Conservation (phyloP, 495 filamentous ascomycete species). For the Aspergillus ostianus region DNA sequence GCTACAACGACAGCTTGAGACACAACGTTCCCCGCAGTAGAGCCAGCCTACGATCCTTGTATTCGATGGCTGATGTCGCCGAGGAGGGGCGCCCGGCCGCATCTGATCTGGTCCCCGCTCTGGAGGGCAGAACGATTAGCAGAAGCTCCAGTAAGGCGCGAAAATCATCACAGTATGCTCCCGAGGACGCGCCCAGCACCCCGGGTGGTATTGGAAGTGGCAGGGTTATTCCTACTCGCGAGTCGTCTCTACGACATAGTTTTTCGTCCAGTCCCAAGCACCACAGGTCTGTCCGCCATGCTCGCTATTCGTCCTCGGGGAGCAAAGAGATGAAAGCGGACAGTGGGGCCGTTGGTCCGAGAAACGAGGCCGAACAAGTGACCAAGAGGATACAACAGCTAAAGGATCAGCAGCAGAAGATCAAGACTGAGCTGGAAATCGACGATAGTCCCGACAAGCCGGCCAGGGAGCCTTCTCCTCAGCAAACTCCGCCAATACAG, state of each 20-base stretch:
- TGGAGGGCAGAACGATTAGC: conserved; percentile 17
- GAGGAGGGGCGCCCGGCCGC: conserved; percentile 33
- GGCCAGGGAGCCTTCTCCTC: conserved; percentile 27
- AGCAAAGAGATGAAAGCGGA: conserved; percentile 36
- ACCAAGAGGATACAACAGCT: conserved; percentile 50
- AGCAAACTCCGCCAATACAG: conserved; percentile 25
- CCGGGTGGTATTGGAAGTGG: conserved; percentile 49
- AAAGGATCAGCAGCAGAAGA: conserved; percentile 50
- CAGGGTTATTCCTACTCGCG: conserved; percentile 60
- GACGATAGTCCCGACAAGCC: conserved; percentile 36
- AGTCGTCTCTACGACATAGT: conserved; percentile 65
- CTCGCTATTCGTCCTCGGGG: conserved; percentile 39
- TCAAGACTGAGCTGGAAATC: conserved; percentile 39
- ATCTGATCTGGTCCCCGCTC: conserved; percentile 21
- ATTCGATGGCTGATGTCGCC: conserved; percentile 46
- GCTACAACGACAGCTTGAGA: conserved; percentile 38
- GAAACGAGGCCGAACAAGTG: conserved; percentile 44
- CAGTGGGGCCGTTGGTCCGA: conserved; percentile 32
- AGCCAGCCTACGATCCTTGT: conserved; percentile 42
- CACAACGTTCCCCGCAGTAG: conserved; percentile 38
- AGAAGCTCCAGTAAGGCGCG: conserved; percentile 30
- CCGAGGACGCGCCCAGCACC: conserved; percentile 29
- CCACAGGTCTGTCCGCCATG: conserved; percentile 36
- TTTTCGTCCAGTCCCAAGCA: conserved; percentile 38
- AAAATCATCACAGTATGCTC: conserved; percentile 26